phyloP scores from a whole-genome alignment of 192 early-diverging fungal genomes.

The Thamnidium elegans region DNA sequence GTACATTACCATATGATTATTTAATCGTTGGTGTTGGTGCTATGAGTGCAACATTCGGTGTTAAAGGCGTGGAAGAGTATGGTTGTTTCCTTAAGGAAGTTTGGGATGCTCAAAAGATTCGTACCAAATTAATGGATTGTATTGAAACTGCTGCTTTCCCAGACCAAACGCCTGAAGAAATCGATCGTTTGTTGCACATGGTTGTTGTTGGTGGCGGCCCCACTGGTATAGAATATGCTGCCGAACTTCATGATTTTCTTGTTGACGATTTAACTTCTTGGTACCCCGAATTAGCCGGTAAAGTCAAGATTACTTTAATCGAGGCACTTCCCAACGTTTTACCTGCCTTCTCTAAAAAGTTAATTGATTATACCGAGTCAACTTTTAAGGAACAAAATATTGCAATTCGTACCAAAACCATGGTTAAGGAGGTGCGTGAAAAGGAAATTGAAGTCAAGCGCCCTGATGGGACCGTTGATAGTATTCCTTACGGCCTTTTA shows the following conservation, averaged over 20 bases:
- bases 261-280: slow-evolving; percentile 67
- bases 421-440: slow-evolving; percentile 75
- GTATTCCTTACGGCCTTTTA: slow-evolving; percentile 75
- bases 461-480: slow-evolving; percentile 55
- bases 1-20: slow-evolving; percentile 70
- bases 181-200: slow-evolving; percentile 75
- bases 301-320: slow-evolving; percentile 76
- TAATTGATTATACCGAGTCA: slow-evolving; percentile 80
- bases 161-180: slow-evolving; percentile 68
- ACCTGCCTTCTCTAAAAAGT: slow-evolving; percentile 70
- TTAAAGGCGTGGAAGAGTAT: slow-evolving; percentile 70
- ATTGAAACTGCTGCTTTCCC: slow-evolving; percentile 68
- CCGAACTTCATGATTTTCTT: slow-evolving; percentile 81
- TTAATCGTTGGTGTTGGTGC: slow-evolving; percentile 74
- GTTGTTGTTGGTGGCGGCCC: slow-evolving; percentile 71
- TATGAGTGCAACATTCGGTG: slow-evolving; percentile 77
- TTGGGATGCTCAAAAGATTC: slow-evolving; percentile 79
- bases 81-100: slow-evolving; percentile 76
- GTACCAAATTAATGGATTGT: slow-evolving; percentile 77
- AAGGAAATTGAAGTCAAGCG: slow-evolving; percentile 72
- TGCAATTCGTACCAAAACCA: slow-evolving; percentile 69
- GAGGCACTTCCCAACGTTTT: slow-evolving; percentile 78
- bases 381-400: slow-evolving; percentile 77
- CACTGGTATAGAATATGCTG: slow-evolving; percentile 68
- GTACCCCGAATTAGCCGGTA: slow-evolving; percentile 62